Percentiles rank a stretch among this genome's conserved stretches.
phyloP scores from a whole-genome alignment of 345 rosid species.

The Carallia brachiata region DNA sequence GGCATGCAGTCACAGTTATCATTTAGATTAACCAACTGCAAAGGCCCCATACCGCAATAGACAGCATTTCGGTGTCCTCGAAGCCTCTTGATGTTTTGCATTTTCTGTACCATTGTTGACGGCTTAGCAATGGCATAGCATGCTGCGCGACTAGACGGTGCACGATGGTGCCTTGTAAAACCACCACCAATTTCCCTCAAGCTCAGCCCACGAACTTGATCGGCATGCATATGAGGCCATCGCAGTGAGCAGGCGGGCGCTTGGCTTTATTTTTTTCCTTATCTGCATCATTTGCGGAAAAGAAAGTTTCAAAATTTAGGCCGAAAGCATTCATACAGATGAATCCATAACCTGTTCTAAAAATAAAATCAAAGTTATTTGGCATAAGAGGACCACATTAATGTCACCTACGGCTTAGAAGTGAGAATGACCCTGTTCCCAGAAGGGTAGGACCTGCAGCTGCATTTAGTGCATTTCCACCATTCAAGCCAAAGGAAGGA shows the following conservation, averaged over 20 bases:
- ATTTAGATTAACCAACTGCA: too few species aligned
- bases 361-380: constrained; percentile 9
- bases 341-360: not conserved
- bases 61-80: constrained; percentile 98
- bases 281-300: constrained; percentile 51
- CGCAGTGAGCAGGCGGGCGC: constrained; percentile 67
- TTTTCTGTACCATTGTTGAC: constrained; percentile 86
- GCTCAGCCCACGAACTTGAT: constrained; percentile 84
- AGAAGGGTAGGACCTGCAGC: constrained; percentile 89
- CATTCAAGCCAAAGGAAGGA: constrained; percentile 45
- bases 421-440: constrained; percentile 86
- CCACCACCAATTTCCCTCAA: constrained; percentile 99
- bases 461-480: constrained; percentile 59
- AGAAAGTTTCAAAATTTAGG: constrained; percentile 15
- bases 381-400: constrained; percentile 15
- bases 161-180: constrained; percentile 87
- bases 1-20: not conserved
- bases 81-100: constrained; percentile 89
- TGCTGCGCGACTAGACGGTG: constrained; percentile 93
- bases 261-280: constrained; percentile 38
- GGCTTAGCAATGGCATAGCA: constrained; percentile 95
- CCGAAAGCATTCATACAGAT: not conserved
- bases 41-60: constrained; percentile 76
- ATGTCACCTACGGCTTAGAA: constrained; percentile 71
- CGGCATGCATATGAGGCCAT: constrained; percentile 94